These are phyloP conservation scores for Dunaliella primolecta DNA, from an alignment of 139 green algal species.

Conservation along the genomic window DNA sequence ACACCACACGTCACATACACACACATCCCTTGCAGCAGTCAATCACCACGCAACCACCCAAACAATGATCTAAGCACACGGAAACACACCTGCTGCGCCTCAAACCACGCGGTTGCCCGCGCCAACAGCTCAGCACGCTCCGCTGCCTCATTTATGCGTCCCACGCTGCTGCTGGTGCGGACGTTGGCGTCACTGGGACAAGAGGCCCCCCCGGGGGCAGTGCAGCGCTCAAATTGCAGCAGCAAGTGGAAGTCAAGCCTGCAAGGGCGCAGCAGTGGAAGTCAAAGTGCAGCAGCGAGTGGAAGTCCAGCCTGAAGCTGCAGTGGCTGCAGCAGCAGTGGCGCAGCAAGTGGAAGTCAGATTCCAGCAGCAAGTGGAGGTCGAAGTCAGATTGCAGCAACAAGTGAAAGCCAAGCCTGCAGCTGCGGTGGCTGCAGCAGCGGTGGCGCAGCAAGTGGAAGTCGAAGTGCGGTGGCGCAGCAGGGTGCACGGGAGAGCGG, in stretches of 20 bases:
- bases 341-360: background rate
- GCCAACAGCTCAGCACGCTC: conserved; percentile 11
- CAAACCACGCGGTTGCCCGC: background rate
- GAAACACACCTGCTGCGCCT: background rate
- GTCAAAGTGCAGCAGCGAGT: background rate
- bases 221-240: conserved; percentile 21
- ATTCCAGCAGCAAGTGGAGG: conserved; percentile 21
- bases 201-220: background rate
- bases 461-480: conserved; percentile 1
- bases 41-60: too few relatives aligned
- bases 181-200: conserved; percentile 1
- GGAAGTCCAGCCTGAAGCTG: background rate
- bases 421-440: background rate
- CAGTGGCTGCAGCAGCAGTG: background rate
- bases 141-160: background rate
- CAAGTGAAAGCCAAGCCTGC: background rate
- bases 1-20: background rate
- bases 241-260: conserved; percentile 28
- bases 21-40: too few relatives aligned
- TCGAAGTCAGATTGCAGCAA: conserved; percentile 2
- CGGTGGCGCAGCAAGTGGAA: background rate
- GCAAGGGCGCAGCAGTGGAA: background rate
- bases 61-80: too few relatives aligned
- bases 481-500: too few relatives aligned
- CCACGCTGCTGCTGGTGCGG: background rate